These are phyloP conservation scores for Coemansia sp. DNA, from an alignment of 192 early-diverging fungal genomes.

Conservation along the genomic window DNA sequence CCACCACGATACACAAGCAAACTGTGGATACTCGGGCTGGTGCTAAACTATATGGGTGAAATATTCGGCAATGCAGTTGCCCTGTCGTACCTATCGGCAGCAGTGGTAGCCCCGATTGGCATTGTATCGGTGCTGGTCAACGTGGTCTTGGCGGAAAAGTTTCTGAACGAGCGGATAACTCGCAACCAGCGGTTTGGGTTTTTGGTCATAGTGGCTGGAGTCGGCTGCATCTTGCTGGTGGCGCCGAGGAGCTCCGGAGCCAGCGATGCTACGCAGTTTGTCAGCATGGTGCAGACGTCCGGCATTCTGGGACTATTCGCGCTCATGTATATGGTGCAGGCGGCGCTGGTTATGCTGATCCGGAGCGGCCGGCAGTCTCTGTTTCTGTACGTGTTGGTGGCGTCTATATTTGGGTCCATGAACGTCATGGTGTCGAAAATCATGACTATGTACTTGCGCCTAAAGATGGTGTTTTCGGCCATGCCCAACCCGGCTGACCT, in stretches of 20 bases:
- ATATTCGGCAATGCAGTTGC: constrained; percentile 50
- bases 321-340: constrained; percentile 18
- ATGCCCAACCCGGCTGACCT: constrained; percentile 41
- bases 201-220: constrained; percentile 41
- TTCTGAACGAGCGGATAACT: constrained; percentile 48
- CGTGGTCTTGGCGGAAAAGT: constrained; percentile 41
- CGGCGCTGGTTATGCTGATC: constrained; percentile 24
- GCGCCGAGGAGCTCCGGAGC: constrained; percentile 41
- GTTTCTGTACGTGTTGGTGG: constrained; percentile 38
- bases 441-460: constrained; percentile 44
- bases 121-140: constrained; percentile 48
- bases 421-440: constrained; percentile 52
- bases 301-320: constrained; percentile 33
- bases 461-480: constrained; percentile 19
- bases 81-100: constrained; percentile 47
- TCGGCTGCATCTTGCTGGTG: constrained; percentile 40
- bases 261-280: constrained; percentile 31
- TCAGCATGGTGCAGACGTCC: constrained; percentile 31
- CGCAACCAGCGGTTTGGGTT: constrained; percentile 45
- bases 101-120: constrained; percentile 50
- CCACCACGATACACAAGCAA: constrained; percentile 39
- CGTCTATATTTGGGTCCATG: constrained; percentile 49
- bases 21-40: constrained; percentile 37
- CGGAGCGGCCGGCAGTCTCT: constrained; percentile 26
- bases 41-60: constrained; percentile 50